These are phyloP conservation scores for Hylodesmum podocarpum DNA, from an alignment of 306 rosid genomes.

Conservation along the genomic window DNA sequence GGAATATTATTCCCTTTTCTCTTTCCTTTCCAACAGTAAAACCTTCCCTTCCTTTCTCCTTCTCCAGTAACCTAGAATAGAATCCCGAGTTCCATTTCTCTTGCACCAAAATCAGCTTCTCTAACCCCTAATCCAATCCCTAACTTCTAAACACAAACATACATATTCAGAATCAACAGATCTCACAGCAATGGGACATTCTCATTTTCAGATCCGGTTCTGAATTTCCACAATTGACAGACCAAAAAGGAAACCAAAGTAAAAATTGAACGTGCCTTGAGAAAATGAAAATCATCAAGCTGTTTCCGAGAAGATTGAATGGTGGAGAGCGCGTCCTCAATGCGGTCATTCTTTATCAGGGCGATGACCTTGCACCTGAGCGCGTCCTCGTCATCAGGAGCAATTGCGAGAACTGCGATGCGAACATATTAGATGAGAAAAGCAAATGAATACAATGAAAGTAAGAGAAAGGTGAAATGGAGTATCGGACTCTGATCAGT, in stretches of 20 bases:
- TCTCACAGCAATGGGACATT: background rate
- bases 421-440: background rate
- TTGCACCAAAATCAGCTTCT: background rate
- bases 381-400: constrained; percentile 82
- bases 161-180: background rate
- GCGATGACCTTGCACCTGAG: constrained; percentile 86
- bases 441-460: background rate
- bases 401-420: constrained; percentile 66
- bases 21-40: background rate
- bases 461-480: background rate
- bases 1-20: background rate
- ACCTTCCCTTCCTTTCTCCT: background rate
- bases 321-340: constrained; percentile 61
- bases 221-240: background rate
- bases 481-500: constrained; percentile 76
- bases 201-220: background rate
- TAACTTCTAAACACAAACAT: background rate
- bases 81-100: background rate
- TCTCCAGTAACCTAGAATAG: background rate
- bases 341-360: constrained; percentile 61
- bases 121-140: background rate
- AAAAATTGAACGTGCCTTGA: constrained; percentile 48
- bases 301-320: constrained; percentile 51
- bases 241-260: background rate
- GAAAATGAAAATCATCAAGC: constrained; percentile 61